Conservation (phyloP, 2,329 filamentous ascomycete species). For the Pyricularia pennisetigena region DNA sequence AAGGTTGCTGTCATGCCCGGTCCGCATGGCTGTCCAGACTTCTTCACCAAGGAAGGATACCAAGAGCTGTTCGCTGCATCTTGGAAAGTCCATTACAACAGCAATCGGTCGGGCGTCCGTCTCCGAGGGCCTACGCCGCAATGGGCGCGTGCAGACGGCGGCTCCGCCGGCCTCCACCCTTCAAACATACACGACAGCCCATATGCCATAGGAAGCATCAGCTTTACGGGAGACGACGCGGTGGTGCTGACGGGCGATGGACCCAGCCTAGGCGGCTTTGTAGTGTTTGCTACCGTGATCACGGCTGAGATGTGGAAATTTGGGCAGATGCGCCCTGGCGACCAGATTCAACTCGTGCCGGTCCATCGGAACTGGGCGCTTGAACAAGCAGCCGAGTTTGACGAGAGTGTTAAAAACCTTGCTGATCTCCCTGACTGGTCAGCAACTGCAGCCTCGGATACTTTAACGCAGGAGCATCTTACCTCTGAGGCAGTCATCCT, state of each 20-base stretch:
- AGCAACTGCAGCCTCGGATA: too few species aligned
- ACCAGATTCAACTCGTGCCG: conserved; percentile 22
- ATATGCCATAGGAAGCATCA: conserved; percentile 29
- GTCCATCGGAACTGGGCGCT: conserved; percentile 10
- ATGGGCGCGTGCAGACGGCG: conserved; percentile 26
- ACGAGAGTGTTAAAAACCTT: not conserved
- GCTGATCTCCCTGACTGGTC: not conserved
- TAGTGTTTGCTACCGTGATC: conserved; percentile 26
- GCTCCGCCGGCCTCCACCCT: conserved; percentile 27
- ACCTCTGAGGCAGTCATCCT: not conserved
- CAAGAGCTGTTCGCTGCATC: conserved; percentile 20
- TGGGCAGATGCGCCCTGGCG: conserved; percentile 28
- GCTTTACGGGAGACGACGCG: conserved; percentile 30
- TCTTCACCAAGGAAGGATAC: conserved; percentile 22
- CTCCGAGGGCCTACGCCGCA: conserved; percentile 25
- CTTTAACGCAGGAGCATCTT: not conserved
- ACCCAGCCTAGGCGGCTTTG: conserved; percentile 29
- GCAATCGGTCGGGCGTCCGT: conserved; percentile 27
- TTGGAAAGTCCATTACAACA: conserved; percentile 30
- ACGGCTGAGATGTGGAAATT: conserved; percentile 30
- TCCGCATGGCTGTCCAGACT: conserved; percentile 27
- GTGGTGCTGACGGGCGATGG: conserved; percentile 28
- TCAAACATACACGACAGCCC: conserved; percentile 30
- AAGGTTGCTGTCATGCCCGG: conserved; percentile 25
- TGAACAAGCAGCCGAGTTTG: not conserved